These are phyloP conservation scores for Ashbya aceris DNA, from an alignment of 1,139 yeast species.

Conservation along the genomic window DNA sequence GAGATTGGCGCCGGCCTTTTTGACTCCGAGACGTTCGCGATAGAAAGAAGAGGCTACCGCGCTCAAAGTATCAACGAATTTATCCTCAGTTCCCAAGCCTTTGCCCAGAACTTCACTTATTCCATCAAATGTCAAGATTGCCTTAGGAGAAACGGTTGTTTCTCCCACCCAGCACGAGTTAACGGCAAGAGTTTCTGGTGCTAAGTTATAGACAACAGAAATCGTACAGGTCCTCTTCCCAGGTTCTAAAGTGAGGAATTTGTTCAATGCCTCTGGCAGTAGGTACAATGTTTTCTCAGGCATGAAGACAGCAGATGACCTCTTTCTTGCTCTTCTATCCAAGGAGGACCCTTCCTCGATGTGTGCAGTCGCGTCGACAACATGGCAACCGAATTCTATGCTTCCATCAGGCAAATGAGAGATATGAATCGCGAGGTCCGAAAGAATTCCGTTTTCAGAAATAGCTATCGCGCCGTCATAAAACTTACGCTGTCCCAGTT, in stretches of 20 bases:
- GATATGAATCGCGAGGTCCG: conserved; percentile 76
- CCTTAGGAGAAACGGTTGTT: conserved; percentile 56
- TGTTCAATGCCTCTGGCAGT: conserved; percentile 58
- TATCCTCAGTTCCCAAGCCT: conserved; percentile 24
- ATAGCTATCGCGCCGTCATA: conserved; percentile 60
- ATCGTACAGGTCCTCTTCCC: conserved; percentile 57
- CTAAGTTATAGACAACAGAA: conserved; percentile 78
- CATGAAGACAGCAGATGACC: conserved; percentile 82
- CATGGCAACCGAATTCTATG: conserved; percentile 60
- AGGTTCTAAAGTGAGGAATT: conserved; percentile 52
- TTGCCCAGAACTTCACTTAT: conserved; percentile 26
- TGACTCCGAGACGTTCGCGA: conserved; percentile 55
- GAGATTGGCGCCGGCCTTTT: conserved; percentile 31
- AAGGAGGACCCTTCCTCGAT: conserved; percentile 63
- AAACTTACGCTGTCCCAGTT: conserved; percentile 40
- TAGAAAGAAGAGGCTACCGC: conserved; percentile 51
- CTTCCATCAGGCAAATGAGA: conserved; percentile 47
- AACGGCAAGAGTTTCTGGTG: conserved; percentile 62
- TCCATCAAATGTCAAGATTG: conserved; percentile 21
- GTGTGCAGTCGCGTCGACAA: conserved; percentile 67
- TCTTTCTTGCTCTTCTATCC: conserved; percentile 84
- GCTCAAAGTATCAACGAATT: conserved; percentile 18
- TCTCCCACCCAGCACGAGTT: conserved; percentile 75
- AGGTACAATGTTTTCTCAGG: conserved; percentile 70
- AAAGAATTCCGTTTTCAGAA: conserved; percentile 45